phyloP scores from a whole-genome alignment of 2,329 filamentous ascomycete genomes.

The Bipolaris oryzae region DNA sequence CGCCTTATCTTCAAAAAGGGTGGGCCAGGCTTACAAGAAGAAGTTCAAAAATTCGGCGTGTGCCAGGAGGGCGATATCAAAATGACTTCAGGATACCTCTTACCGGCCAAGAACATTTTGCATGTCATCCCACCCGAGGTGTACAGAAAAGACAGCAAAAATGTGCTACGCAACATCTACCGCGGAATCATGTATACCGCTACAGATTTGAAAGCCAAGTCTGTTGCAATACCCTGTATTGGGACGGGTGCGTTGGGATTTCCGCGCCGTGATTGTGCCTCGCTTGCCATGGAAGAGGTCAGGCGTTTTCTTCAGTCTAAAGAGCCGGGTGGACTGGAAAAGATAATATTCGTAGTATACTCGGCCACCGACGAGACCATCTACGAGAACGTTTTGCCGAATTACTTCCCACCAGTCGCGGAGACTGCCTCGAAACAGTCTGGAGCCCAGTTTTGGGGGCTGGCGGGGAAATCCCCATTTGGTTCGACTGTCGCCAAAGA shows the following conservation, averaged over 20 bases:
- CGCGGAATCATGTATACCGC: slow-evolving; percentile 35
- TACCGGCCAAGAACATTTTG: slow-evolving; percentile 39
- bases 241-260: slow-evolving; percentile 41
- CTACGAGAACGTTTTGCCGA: slow-evolving; percentile 41
- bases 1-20: slow-evolving; percentile 40
- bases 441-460: neutral
- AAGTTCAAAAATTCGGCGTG: slow-evolving; percentile 29
- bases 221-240: slow-evolving; percentile 42
- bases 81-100: slow-evolving; percentile 31
- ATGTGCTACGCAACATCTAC: slow-evolving; percentile 38
- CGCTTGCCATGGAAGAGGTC: slow-evolving; percentile 43
- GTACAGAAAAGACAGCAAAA: slow-evolving; percentile 30
- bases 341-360: slow-evolving; percentile 41
- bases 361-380: slow-evolving; percentile 38
- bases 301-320: slow-evolving; percentile 38
- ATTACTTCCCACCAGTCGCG: slow-evolving; percentile 39
- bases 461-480: neutral
- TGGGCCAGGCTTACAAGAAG: slow-evolving; percentile 31
- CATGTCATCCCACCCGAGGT: slow-evolving; percentile 39
- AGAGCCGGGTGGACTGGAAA: slow-evolving; percentile 30
- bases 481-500: neutral
- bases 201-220: slow-evolving; percentile 31
- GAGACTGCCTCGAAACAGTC: slow-evolving; percentile 20
- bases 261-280: slow-evolving; percentile 35
- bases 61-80: slow-evolving; percentile 40